Conservation (phyloP, 2,329 filamentous ascomycete genomes). For the Talaromyces sp. region DNA sequence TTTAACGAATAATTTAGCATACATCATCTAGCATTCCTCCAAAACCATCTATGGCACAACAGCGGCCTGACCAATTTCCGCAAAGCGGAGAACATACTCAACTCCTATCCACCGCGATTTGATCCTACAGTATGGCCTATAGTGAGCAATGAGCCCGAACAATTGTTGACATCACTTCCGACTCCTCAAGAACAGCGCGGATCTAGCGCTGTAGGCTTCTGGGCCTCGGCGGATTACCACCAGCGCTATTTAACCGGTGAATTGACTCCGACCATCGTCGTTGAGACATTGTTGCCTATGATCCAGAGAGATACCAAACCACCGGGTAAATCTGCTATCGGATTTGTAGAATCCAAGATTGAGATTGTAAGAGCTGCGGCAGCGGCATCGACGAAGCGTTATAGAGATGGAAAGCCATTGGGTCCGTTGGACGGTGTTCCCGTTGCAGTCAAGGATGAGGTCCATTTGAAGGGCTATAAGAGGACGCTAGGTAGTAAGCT, state of each 20-base stretch:
- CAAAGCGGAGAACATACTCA: constrained; percentile 51
- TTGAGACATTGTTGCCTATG: constrained; percentile 67
- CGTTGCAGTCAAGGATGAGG: constrained; percentile 80
- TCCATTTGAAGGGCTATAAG: constrained; percentile 68
- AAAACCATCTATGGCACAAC: constrained; percentile 68
- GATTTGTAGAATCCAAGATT: constrained; percentile 68
- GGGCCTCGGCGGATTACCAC: constrained; percentile 74
- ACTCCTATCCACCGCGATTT: constrained; percentile 54
- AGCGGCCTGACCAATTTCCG: constrained; percentile 63
- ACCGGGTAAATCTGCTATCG: constrained; percentile 63
- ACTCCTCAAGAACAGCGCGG: constrained; percentile 38
- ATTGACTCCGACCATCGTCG: constrained; percentile 70
- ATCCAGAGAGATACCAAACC: constrained; percentile 60
- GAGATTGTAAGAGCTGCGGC: constrained; percentile 67
- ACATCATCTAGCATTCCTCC: constrained; percentile 59
- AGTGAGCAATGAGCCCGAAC: constrained; percentile 18
- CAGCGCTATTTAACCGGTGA: constrained; percentile 68
- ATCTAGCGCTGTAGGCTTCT: constrained; percentile 51
- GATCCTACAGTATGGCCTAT: constrained; percentile 59
- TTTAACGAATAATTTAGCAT: constrained; percentile 45
- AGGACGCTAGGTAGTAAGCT: constrained; percentile 64
- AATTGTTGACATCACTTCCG: constrained; percentile 25
- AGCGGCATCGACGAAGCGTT: constrained; percentile 69
- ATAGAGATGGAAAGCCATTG: constrained; percentile 63
- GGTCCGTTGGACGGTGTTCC: constrained; percentile 78